A percentile compares a stretch with the other conserved stretches of the same genome.
phyloP scores from a whole-genome alignment of 371 early-diverging fungal species.

The Fennellomyces sp. region DNA sequence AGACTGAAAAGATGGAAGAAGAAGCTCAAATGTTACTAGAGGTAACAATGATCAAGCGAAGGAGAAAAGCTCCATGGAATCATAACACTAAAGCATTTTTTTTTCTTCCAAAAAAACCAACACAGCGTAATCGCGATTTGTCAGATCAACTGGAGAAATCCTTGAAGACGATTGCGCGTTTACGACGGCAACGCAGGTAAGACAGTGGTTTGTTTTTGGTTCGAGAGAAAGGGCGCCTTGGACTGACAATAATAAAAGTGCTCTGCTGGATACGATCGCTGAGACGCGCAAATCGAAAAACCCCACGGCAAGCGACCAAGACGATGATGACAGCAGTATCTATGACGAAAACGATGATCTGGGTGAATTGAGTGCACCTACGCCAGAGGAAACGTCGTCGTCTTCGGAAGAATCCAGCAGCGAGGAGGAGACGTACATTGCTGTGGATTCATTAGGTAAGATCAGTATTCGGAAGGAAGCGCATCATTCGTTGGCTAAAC shows the following conservation, averaged over 20 bases:
- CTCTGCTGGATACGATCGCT: conserved; percentile 13
- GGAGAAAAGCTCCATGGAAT: neutral
- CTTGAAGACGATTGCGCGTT: conserved; percentile 5
- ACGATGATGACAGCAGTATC: conserved; percentile 18
- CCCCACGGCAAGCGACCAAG: conserved; percentile 13
- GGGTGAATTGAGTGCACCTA: conserved; percentile 11
- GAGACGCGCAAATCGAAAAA: neutral
- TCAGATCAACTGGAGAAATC: conserved; percentile 12
- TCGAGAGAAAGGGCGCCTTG: no score
- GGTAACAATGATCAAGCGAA: neutral
- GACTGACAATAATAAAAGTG: neutral
- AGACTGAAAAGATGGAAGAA: conserved; percentile 7
- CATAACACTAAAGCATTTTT: neutral
- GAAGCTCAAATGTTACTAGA: conserved; percentile 7
- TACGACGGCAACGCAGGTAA: conserved; percentile 20
- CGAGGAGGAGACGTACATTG: conserved; percentile 11
- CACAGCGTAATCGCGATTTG: conserved; percentile 12
- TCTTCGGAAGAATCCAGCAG: neutral
- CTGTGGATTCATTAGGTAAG: neutral
- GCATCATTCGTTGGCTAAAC: neutral
- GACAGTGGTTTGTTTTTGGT: no score
- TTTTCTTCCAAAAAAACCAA: neutral
- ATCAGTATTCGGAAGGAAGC: neutral
- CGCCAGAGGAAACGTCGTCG: conserved; percentile 9
- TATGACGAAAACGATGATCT: conserved; percentile 18